A percentile compares a stretch with the other conserved stretches of the same genome.
phyloP scores from a whole-genome alignment of 495 filamentous ascomycete genomes.

The Penicillium goetzii region DNA sequence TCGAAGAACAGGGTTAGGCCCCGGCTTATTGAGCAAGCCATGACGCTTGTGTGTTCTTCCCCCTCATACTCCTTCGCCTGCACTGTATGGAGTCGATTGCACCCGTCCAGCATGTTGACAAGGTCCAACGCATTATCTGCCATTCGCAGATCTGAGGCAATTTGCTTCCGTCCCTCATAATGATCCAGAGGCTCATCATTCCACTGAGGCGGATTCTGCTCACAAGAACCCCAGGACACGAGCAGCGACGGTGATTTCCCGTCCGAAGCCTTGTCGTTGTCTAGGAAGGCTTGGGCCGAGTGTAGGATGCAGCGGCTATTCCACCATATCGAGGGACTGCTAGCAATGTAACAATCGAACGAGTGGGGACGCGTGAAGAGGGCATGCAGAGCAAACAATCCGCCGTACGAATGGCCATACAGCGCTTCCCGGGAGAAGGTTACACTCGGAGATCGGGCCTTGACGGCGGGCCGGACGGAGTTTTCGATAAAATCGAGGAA shows the following conservation, averaged over 20 bases:
- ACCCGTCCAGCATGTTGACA: slow-evolving; percentile 12
- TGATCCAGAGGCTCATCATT: slow-evolving; percentile 31
- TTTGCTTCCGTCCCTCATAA: slow-evolving; percentile 48
- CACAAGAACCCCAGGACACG: slow-evolving; percentile 24
- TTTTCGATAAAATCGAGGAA: slow-evolving; percentile 33
- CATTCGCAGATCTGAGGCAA: slow-evolving; percentile 46
- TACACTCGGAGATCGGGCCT: slow-evolving; percentile 21
- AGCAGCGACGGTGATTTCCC: slow-evolving; percentile 22
- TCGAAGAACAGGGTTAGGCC: slow-evolving; percentile 31
- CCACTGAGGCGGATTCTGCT: slow-evolving; percentile 49
- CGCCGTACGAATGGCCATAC: slow-evolving; percentile 36
- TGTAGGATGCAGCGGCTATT: slow-evolving; percentile 23
- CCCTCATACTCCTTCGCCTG: slow-evolving; percentile 38
- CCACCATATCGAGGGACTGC: slow-evolving; percentile 37
- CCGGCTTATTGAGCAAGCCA: slow-evolving; percentile 30
- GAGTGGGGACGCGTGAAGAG: slow-evolving; percentile 28
- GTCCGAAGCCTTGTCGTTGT: background rate
- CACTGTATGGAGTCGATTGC: slow-evolving; percentile 38
- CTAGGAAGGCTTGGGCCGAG: slow-evolving; percentile 23
- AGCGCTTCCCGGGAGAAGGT: slow-evolving; percentile 23
- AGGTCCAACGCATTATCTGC: slow-evolving; percentile 44
- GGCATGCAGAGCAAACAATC: slow-evolving; percentile 30
- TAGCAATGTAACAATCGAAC: slow-evolving; percentile 34
- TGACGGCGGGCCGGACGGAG: slow-evolving; percentile 24
- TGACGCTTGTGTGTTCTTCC: slow-evolving; percentile 34